These are phyloP conservation scores for Fusarium coicis DNA, from an alignment of 2,329 filamentous ascomycete genomes.

Conservation along the genomic window DNA sequence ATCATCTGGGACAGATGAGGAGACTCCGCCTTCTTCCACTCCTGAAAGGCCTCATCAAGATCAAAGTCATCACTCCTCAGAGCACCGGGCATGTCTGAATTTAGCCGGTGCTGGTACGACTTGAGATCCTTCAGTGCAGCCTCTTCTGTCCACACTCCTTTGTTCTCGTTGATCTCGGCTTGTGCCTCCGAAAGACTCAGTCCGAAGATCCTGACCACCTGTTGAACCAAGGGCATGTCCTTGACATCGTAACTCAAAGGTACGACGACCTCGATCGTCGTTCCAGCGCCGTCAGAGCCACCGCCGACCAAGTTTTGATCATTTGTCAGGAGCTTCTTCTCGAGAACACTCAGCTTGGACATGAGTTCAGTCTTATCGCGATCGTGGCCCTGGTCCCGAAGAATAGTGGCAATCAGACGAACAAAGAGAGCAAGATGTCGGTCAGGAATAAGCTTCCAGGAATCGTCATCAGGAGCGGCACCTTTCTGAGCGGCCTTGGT, in stretches of 20 bases:
- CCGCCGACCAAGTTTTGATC: conserved; percentile 79
- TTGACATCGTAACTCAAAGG: conserved; percentile 92
- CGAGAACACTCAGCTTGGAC: conserved; percentile 79
- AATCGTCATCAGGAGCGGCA: conserved; percentile 81
- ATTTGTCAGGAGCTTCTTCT: conserved; percentile 93
- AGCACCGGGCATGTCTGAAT: conserved; percentile 80
- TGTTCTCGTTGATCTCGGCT: conserved; percentile 85
- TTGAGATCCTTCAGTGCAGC: conserved; percentile 92
- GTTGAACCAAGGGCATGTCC: conserved; percentile 94
- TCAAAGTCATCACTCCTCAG: conserved; percentile 90
- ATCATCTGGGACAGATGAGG: conserved; percentile 93
- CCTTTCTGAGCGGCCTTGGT: conserved; percentile 84
- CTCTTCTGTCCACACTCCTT: conserved; percentile 87
- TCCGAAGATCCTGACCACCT: conserved; percentile 87
- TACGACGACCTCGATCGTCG: conserved; percentile 81
- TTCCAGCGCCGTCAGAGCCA: conserved; percentile 49
- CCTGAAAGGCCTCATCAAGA: conserved; percentile 84
- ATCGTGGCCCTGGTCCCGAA: conserved; percentile 86
- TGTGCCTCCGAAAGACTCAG: conserved; percentile 83
- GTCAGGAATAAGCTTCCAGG: conserved; percentile 92
- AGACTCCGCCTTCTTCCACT: conserved; percentile 91
- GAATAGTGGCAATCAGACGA: conserved; percentile 80
- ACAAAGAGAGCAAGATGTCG: conserved; percentile 95
- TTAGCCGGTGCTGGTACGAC: conserved; percentile 89
- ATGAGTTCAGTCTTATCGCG: conserved; percentile 88